Evolutionary conservation across 768 basidiomycete species (phyloP), one percentile per base, ranked within the genome.

Genomic region (Serendipita vermifera): DNA sequence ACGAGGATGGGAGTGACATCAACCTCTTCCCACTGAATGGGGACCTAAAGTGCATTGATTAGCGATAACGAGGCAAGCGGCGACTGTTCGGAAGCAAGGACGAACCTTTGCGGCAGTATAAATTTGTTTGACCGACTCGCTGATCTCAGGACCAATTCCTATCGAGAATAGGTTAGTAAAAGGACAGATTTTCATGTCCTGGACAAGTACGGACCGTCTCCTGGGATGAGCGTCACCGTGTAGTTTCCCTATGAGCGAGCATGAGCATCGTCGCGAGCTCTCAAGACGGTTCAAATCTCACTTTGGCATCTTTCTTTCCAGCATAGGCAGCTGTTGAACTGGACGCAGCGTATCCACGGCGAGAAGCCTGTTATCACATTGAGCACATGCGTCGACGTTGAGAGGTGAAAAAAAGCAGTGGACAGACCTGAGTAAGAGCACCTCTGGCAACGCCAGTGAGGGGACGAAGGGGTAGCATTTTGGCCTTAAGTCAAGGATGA

Each of bases 131-230:
- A 99, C 83, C 61, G 92, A 85, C 76, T 96, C 78, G 72, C 90
- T 87, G 64, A 99, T 98, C 75, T 99, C 96, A 33, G 96, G 93
- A 40, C 96, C 96, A 74, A 99, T 99, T 68, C 94, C 93, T 93
- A 63, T 17, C 51, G 14, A 17, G n/a, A 29, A 62, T 46, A 55
- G 39, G 32, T 38, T 61, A 59, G 56, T 24, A 54, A 14, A 59
- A 57, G 24, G 36, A n/a, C n/a, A n/a, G n/a, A n/a, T 54, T 27
- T 55, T 36, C 53, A 62, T 46, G 57, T 40, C 56, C 29, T 56
- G 62, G 59, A 63, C 46, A 46, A 36, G 36, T 13, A 66, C 78
- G 62, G 58, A 93, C 93, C 93, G 68, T 97, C 94, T 67, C 94
- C 94, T 31, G 94, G 91, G 70, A 98, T 91, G 59, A 97, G 75